These are phyloP conservation scores for Mentha longifolia DNA, from an alignment of 257 asterid genomes.

Conservation along the genomic window DNA sequence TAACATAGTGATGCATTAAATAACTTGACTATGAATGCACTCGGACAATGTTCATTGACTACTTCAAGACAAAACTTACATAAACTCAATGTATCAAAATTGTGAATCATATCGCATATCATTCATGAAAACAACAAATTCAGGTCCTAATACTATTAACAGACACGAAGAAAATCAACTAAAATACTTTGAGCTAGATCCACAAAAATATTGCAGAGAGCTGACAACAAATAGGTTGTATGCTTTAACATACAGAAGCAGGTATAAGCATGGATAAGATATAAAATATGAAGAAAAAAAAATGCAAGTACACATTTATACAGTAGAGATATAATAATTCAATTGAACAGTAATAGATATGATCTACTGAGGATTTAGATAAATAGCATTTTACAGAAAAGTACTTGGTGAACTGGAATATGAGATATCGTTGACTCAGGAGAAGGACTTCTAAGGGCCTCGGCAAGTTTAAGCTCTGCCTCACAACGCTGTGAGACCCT, in stretches of 20 bases:
- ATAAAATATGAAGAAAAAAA: not conserved
- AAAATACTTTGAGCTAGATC: not conserved
- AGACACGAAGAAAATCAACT: not conserved
- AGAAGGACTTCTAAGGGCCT: slow-evolving; percentile 78
- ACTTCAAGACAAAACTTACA: slow-evolving; percentile 9
- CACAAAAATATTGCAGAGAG: not conserved
- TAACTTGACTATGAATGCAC: slow-evolving; percentile 4
- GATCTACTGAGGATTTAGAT: slow-evolving; percentile 4
- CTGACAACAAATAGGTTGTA: slow-evolving; percentile 12
- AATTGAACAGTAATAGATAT: slow-evolving; percentile 4
- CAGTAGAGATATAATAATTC: not conserved
- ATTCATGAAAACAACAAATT: no score
- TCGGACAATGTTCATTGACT: slow-evolving; percentile 13
- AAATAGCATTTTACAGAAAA: slow-evolving; percentile 26
- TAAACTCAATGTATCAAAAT: slow-evolving; percentile 4
- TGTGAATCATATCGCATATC: no score
- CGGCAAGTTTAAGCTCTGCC: slow-evolving; percentile 87
- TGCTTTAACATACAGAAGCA: slow-evolving; percentile 13
- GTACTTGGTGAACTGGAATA: slow-evolving; percentile 94
- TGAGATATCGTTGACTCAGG: slow-evolving; percentile 82
- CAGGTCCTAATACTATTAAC: slow-evolving; percentile 18
- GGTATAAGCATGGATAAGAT: slow-evolving; percentile 8
- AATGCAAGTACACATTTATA: not conserved
- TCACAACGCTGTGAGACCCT: slow-evolving; percentile 94
- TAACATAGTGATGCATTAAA: not conserved